phyloP scores from a whole-genome alignment of 371 early-diverging fungal genomes.

The Mortierella sp. region DNA sequence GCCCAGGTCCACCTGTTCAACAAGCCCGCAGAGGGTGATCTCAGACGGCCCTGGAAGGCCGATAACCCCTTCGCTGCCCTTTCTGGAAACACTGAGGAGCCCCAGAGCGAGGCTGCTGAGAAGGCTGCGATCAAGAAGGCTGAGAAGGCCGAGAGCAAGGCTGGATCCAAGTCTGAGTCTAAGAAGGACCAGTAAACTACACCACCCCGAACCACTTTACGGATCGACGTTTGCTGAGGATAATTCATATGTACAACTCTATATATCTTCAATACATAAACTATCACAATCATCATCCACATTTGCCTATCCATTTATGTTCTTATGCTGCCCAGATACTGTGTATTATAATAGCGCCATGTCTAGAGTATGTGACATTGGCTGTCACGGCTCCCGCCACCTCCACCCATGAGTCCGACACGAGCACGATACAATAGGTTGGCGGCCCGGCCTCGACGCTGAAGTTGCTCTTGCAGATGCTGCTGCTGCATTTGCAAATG shows the following conservation, averaged over 20 bases:
- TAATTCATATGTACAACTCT: no score
- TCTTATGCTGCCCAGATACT: no score
- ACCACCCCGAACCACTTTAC: no score
- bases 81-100: constrained; percentile 55
- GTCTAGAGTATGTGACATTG: constrained; percentile 33
- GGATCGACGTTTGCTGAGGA: no score
- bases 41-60: constrained; percentile 88
- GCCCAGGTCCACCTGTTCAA: constrained; percentile 87
- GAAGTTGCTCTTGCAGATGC: constrained; percentile 33
- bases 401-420: constrained; percentile 19
- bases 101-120: constrained; percentile 55
- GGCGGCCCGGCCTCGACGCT: constrained; percentile 10
- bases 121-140: constrained; percentile 61
- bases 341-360: no score
- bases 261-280: no score
- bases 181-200: constrained; percentile 64
- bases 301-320: no score
- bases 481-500: constrained; percentile 43
- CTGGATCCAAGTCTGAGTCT: constrained; percentile 53
- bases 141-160: constrained; percentile 56
- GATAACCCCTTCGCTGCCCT: constrained; percentile 78
- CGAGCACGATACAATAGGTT: constrained; percentile 29
- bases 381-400: constrained; percentile 2
- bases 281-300: no score
- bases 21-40: constrained; percentile 81